phyloP scores from a whole-genome alignment of 2,329 filamentous ascomycete species.

The Neophaeococcomyces mojaviensis region DNA sequence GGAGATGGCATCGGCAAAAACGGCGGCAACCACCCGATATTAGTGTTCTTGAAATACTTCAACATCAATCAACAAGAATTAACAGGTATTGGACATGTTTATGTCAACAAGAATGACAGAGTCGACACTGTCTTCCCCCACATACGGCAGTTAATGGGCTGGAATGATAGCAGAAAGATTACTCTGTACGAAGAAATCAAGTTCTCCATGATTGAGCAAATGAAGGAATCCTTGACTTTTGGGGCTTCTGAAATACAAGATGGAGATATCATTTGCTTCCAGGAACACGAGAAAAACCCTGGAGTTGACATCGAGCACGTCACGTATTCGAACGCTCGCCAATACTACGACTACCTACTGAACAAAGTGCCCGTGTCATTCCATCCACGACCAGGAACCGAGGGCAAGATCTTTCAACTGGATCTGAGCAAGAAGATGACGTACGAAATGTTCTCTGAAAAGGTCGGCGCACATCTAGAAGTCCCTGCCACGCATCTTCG shows the following conservation, averaged over 20 bases:
- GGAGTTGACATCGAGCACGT: slow-evolving; percentile 34
- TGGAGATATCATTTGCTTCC: slow-evolving; percentile 94
- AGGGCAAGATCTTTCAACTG: slow-evolving; percentile 64
- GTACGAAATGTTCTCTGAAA: slow-evolving; percentile 79
- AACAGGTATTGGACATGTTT: slow-evolving; percentile 71
- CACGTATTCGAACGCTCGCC: slow-evolving; percentile 60
- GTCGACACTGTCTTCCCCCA: slow-evolving; percentile 73
- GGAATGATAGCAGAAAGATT: slow-evolving; percentile 66
- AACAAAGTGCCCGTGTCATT: slow-evolving; percentile 77
- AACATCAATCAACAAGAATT: slow-evolving; percentile 69
- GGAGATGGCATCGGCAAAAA: slow-evolving; percentile 13
- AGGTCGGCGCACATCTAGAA: slow-evolving; percentile 69
- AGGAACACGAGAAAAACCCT: slow-evolving; percentile 50
- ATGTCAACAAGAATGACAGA: slow-evolving; percentile 79
- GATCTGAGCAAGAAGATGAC: slow-evolving; percentile 79
- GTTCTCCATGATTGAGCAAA: slow-evolving; percentile 88
- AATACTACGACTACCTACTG: slow-evolving; percentile 89
- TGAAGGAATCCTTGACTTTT: slow-evolving; percentile 85
- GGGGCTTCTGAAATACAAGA: slow-evolving; percentile 92
- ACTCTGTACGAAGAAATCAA: slow-evolving; percentile 95
- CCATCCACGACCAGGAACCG: slow-evolving; percentile 48
- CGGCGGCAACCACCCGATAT: slow-evolving; percentile 50
- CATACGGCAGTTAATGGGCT: slow-evolving; percentile 77
- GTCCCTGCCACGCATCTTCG: slow-evolving; percentile 80
- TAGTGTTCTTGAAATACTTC: slow-evolving; percentile 90